Conservation (phyloP, 73 alveolate genomes). For the Strombidium stylifer region DNA sequence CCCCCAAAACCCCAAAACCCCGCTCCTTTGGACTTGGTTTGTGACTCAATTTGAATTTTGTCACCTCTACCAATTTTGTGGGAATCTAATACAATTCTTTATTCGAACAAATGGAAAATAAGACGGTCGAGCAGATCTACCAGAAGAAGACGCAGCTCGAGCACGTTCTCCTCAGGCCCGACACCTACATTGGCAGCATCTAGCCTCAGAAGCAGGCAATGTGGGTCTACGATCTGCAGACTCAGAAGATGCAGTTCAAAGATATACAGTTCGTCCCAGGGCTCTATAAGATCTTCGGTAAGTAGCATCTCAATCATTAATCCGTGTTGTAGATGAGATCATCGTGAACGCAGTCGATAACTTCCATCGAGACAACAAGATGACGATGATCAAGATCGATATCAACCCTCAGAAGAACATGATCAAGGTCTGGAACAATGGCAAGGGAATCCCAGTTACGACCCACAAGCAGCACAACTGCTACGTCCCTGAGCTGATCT, state of each 20-base stretch:
- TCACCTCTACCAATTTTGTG: no score
- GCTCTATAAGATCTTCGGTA: constrained; percentile 97
- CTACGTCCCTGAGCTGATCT: constrained; percentile 98
- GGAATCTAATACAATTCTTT: no score
- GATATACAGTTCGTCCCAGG: constrained; percentile 93
- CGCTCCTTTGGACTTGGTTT: no score
- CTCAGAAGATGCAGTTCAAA: constrained; percentile 72
- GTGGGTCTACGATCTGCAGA: constrained; percentile 88
- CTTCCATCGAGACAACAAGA: constrained; percentile 93
- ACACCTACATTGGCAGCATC: constrained; percentile 97
- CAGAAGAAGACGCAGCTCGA: constrained; percentile 96
- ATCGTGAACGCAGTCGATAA: constrained; percentile 99
- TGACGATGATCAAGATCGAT: constrained; percentile 83
- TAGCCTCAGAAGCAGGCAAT: constrained; percentile 80
- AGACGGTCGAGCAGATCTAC: constrained; percentile 84
- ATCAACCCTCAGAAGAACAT: constrained; percentile 72
- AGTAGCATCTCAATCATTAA: background rate
- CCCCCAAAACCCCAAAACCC: no score
- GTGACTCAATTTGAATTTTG: no score
- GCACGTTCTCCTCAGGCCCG: constrained; percentile 98
- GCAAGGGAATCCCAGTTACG: constrained; percentile 95
- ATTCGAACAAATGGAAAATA: constrained; percentile 14
- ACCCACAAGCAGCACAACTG: constrained; percentile 95
- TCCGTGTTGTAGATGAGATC: constrained; percentile 82
- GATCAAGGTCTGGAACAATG: constrained; percentile 93